Evolutionary conservation across 768 basidiomycete genomes (phyloP), one percentile per base, ranked within the genome.

Genomic region (Mycena latifolia): DNA sequence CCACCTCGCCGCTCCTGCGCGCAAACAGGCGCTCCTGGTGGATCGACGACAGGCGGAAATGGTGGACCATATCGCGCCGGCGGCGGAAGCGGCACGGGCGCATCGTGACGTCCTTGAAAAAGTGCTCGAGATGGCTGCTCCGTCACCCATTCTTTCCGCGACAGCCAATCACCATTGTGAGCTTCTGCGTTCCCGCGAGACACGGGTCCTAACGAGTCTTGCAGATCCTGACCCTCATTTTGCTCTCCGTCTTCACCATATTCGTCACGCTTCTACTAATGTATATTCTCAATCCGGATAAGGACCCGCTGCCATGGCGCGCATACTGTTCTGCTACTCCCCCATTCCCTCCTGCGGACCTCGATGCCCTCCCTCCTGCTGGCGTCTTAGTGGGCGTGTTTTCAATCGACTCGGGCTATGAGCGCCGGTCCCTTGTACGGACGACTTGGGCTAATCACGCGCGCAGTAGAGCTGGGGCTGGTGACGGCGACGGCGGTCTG

Each of bases 211-310:
- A 29, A 58, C 71, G 66, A n/a, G 75, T 45, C n/a, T 12, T 53
- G 35, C 62, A 92, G 91, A 80, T 92, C 69, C 83, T 93, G 62
- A 84, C 90, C 29, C 82, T 94, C 71, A 84, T 96, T 66, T 81
- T 95, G 59, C 86, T 97, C 72, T 90, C 90, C 56, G 81, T 89
- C 67, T 90, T 98, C 76, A 92, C 92, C 57, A 89, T 94, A 65
- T 89, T 89, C 65, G 83, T 96, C 72, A 96, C 96, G 31, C 87
- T 96, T 65, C 82, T 94, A 60, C 85, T 98, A 78, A 95, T 95
- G 74, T 92, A 98, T 78, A 86, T 96, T 66, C 86, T 98, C 74
- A 96, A 98, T 76, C 96, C 96, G 63, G 97, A 99, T 85, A 98
- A 98, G 77, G 90, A 92, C 56, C 92, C 95, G 24, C 81, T 98